Evolutionary conservation across 139 green algal genomes (phyloP), one percentile per base, ranked within the genome.

Genomic region (Gonium pectorale): DNA sequence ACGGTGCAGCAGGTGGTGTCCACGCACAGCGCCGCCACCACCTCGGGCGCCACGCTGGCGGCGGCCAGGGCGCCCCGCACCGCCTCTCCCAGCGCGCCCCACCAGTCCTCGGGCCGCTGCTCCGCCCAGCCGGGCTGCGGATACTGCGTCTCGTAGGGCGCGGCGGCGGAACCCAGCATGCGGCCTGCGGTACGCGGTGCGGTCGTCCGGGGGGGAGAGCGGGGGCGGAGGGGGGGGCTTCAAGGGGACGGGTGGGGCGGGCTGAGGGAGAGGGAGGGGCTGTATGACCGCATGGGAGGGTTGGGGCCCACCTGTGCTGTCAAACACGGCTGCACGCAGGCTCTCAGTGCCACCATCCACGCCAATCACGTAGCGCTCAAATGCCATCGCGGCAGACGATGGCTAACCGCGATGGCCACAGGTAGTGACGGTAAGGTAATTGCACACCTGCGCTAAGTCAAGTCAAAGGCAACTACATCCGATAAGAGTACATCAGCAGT

Each of bases 1-100:
- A 97, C 94, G 1, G 94, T 94, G 89, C 95, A 98, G 92, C 93
- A 96, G 1, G 95, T 98, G 64, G 95, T 97, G 90, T 98, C 95
- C 15, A 95, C 22, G 41, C 91, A 91, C 2, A 98, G 68, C 26
- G 82, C 92, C 24, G 80, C 85, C 11, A 97, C 87, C 37, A 85
- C 52, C 0, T 29, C 54, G 0, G 85, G 7, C 3, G 46, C 7
- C 6, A 94, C 66, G 0, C 60, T 77, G 1, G 93, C 78, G 0
- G 85, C 41, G 0, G 37, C 62, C 49, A 96, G 24, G 26, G 87
- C 91, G 41, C 88, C 70, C 38, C 64, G 74, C 31, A 95, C 88
- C n/a, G 94, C 92, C 0, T 22, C 41, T 2, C 93, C 88, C 49
- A 96, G 81, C 2, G 87, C 90, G 9, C 38, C 1, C 89, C 92